A percentile compares a stretch with the other conserved stretches of the same genome.
phyloP scores from a whole-genome alignment of 2,329 filamentous ascomycete species.

The Botrytis medusae region DNA sequence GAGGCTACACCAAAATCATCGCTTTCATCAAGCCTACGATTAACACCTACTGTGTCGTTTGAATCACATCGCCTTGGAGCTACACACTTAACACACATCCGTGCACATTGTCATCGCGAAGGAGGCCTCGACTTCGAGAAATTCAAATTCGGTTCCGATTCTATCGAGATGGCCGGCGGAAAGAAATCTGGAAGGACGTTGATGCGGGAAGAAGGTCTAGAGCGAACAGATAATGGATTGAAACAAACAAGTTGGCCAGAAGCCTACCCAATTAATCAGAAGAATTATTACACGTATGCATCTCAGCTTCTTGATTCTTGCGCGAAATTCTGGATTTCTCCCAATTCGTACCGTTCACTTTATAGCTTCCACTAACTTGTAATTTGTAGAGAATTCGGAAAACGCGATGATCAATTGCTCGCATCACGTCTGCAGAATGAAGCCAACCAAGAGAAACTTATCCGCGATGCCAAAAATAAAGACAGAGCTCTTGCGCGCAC shows the following conservation, averaged over 20 bases:
- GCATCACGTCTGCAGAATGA: slow-evolving; percentile 86
- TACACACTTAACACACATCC: not conserved
- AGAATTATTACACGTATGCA: slow-evolving; percentile 95
- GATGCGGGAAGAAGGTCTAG: slow-evolving; percentile 61
- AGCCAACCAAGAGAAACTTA: slow-evolving; percentile 77
- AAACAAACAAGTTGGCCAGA: slow-evolving; percentile 93
- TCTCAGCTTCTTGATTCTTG: not conserved
- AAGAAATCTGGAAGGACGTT: slow-evolving; percentile 42
- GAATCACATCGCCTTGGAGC: not conserved
- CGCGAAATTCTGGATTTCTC: not conserved
- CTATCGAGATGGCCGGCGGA: slow-evolving; percentile 35
- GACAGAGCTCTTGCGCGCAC: slow-evolving; percentile 80
- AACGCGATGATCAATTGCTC: slow-evolving; percentile 94
- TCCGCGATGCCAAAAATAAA: slow-evolving; percentile 82
- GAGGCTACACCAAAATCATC: not conserved
- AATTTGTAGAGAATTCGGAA: slow-evolving; percentile 80
- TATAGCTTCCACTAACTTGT: not conserved
- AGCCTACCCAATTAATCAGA: slow-evolving; percentile 93
- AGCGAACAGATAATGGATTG: slow-evolving; percentile 98
- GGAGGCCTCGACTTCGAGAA: not conserved
- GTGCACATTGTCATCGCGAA: not conserved
- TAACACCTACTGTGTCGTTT: not conserved
- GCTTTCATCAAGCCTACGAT: not conserved
- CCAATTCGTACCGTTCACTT: not conserved
- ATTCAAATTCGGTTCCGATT: not conserved